Base-by-base conservation (phyloP, 768 basidiomycete genomes). In the Russula olivacea region DNA sequence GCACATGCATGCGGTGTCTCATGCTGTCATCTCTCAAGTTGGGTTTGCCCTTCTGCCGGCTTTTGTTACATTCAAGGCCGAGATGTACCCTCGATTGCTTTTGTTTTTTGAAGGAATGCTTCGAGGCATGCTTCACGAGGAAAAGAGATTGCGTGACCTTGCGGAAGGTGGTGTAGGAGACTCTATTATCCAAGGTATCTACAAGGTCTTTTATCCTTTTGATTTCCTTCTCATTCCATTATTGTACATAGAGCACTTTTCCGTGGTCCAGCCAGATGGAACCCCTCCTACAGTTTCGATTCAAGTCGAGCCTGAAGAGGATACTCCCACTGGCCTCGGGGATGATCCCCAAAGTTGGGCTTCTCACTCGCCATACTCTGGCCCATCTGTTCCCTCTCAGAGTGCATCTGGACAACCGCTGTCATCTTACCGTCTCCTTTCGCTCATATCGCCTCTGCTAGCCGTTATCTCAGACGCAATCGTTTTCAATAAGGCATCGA, bases 21-120 rank as follows among this genome's bases (percentile, higher is more conserved):
- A 83, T 3, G 73, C 77, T 45, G 74, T 84, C 23, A 73, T 83
- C 50, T 81, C 84, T 6, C 79, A 81, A 49, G 81, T 92, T 57
- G 85, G 82, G 0, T 81, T 85, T 58, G 84, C 86, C 17, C 74
- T 91, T 58, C 80, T 92, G n/a, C 88, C 87, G 7, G 87, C 88
- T 0, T 87, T 93, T 66, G 76, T 79, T 36, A 84, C 87, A 28
- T 92, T 92, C 74, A 78, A 73, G 5, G 70, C 73, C 19, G 81
- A 80, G 64, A 88, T 91, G 84, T 77, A 83, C 62, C 74, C 78
- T 17, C 79, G 86, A 10, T 72, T 93, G 9, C 75, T 91, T 48
- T 73, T 75, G 2, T 90, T 91, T 72, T 89, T 90, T 64, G 86
- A 91, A 28, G 76, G 77, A 21, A 73, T 89, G 30, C 68, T 91